phyloP scores from a whole-genome alignment of 495 filamentous ascomycete genomes.

The Daldinia loculata region DNA sequence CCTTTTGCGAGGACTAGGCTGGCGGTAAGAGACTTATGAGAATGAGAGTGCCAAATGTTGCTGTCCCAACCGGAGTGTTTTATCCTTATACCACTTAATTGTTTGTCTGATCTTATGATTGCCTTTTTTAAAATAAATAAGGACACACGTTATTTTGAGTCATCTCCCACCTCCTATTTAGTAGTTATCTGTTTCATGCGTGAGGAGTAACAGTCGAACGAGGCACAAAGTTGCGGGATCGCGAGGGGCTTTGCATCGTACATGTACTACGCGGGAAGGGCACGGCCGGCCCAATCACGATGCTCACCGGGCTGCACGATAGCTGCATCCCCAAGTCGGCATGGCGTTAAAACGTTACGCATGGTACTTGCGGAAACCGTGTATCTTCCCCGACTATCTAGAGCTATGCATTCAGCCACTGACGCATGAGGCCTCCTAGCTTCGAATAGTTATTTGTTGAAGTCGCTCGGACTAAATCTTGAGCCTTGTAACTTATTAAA shows the following conservation, averaged over 20 bases:
- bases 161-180: neutral
- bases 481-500: neutral
- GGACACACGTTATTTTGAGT: neutral
- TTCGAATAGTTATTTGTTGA: neutral
- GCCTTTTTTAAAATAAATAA: neutral
- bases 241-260: constrained; percentile 7
- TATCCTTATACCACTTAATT: neutral
- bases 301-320: neutral
- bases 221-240: neutral
- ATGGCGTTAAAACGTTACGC: neutral
- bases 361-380: neutral
- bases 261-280: neutral
- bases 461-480: neutral
- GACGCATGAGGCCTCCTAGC: neutral
- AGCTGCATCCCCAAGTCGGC: neutral
- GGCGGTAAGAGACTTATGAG: neutral
- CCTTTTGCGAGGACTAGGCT: neutral
- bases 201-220: neutral
- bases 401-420: neutral
- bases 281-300: neutral
- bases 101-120: neutral
- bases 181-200: neutral
- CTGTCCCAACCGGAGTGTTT: neutral
- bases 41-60: neutral
- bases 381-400: neutral